phyloP scores from a whole-genome alignment of 352 stramenopile genomes.

The Globisporangium paroecandrum region DNA sequence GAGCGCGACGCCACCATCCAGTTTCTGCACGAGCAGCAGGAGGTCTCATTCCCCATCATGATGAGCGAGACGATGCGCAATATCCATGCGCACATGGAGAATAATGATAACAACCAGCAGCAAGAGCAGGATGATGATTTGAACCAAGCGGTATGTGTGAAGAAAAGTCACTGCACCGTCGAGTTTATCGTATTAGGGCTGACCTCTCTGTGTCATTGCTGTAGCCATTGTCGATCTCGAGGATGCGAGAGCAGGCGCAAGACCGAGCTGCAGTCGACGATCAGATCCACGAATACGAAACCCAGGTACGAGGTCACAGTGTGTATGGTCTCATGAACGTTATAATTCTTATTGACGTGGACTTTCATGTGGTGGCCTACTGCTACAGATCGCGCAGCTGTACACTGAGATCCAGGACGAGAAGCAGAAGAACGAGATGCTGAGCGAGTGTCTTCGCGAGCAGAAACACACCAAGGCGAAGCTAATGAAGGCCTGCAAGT shows the following conservation, averaged over 20 bases:
- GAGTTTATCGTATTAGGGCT: neutral
- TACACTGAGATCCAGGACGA: conserved; percentile 72
- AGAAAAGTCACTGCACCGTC: neutral
- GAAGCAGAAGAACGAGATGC: conserved; percentile 67
- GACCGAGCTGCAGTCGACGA: conserved; percentile 32
- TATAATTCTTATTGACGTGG: neutral
- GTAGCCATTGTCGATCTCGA: conserved; percentile 38
- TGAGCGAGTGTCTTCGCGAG: conserved; percentile 58
- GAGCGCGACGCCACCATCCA: conserved; percentile 55
- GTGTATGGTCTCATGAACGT: neutral
- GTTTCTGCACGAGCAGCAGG: conserved; percentile 47
- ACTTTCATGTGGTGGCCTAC: neutral
- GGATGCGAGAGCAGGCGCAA: conserved; percentile 31
- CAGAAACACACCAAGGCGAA: conserved; percentile 71
- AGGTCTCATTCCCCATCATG: conserved; percentile 46
- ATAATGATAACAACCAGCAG: conserved; percentile 16
- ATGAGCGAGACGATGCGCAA: conserved; percentile 65
- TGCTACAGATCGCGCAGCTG: conserved; percentile 43
- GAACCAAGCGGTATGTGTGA: conserved; percentile 1
- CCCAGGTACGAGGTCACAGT: conserved; percentile 30
- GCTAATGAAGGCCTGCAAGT: conserved; percentile 71
- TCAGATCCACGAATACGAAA: conserved; percentile 68
- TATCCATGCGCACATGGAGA: conserved; percentile 35
- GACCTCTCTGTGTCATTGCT: neutral
- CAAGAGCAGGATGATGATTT: conserved; percentile 19